Evolutionary conservation across 768 basidiomycete genomes (phyloP).

Genomic region (Rhodosporidiobolus sp.): DNA sequence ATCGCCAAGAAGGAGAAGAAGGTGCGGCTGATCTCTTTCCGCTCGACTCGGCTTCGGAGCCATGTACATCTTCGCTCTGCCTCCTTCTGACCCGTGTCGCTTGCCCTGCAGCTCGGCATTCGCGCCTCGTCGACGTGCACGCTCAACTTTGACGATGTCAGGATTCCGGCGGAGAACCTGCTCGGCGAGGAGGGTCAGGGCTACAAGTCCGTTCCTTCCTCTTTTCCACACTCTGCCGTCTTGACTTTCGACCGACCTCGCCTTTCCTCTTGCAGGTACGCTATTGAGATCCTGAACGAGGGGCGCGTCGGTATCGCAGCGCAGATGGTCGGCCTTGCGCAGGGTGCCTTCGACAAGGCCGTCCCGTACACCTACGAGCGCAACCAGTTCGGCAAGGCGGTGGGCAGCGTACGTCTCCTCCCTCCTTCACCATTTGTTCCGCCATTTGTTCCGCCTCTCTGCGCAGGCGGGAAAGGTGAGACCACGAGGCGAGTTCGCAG

Average conservation of each 20-base stretch:
- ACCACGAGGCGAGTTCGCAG: too few species aligned
- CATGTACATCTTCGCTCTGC: not conserved
- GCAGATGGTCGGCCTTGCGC: constrained; percentile 97
- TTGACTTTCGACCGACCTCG: too few species aligned
- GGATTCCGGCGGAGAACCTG: constrained; percentile 77
- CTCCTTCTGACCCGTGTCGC: not conserved
- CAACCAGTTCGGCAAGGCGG: constrained; percentile 86
- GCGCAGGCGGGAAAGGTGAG: too few species aligned
- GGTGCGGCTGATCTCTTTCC: constrained; percentile 39
- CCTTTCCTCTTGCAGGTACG: constrained; percentile 58
- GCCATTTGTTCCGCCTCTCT: too few species aligned
- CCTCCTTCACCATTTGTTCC: not conserved
- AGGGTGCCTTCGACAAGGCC: constrained; percentile 91
- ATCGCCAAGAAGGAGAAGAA: constrained; percentile 99
- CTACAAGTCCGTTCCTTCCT: constrained; percentile 63
- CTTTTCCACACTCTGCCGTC: constrained; percentile 25
- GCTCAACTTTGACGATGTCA: constrained; percentile 89
- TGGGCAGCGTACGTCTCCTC: constrained; percentile 59
- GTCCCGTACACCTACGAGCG: constrained; percentile 95
- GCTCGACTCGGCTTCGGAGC: not conserved
- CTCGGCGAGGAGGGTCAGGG: constrained; percentile 74
- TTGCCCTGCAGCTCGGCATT: constrained; percentile 65
- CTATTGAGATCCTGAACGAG: constrained; percentile 95
- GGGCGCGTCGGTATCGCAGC: constrained; percentile 95
- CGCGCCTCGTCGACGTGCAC: constrained; percentile 92